Evolutionary conservation across 768 basidiomycete species (phyloP).

Genomic region (Mycena chlorophos): DNA sequence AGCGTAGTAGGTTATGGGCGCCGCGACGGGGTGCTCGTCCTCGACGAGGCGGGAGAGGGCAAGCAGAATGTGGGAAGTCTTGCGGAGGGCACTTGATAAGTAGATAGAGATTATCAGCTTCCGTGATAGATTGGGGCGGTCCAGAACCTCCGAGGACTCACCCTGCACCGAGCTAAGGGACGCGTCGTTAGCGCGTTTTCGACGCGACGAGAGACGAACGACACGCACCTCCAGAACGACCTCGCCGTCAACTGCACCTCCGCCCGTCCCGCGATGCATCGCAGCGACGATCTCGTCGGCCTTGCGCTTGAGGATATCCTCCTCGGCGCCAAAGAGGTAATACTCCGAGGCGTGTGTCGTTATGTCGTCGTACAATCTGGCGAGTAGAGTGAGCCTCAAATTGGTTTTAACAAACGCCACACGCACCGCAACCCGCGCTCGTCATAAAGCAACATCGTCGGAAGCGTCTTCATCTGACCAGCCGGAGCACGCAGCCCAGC

Average conservation of each 20-base stretch:
- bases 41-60: conserved; percentile 62
- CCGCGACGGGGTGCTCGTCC: conserved; percentile 24
- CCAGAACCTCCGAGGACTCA: conserved; percentile 44
- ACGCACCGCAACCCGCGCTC: conserved; percentile 65
- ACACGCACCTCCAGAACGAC: conserved; percentile 62
- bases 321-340: conserved; percentile 88
- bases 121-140: neutral
- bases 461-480: conserved; percentile 6
- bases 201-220: too few relatives aligned
- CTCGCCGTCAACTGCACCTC: conserved; percentile 41
- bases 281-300: conserved; percentile 71
- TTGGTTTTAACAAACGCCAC: neutral
- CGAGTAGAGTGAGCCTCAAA: neutral
- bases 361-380: conserved; percentile 77
- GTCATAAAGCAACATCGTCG: conserved; percentile 54
- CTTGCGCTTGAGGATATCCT: conserved; percentile 74
- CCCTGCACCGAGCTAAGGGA: conserved; percentile 77
- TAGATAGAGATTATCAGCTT: conserved; percentile 10
- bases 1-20: conserved; percentile 82
- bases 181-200: neutral
- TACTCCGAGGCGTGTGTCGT: conserved; percentile 80
- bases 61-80: conserved; percentile 81
- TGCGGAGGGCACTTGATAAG: conserved; percentile 68
- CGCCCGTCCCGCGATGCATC: conserved; percentile 60
- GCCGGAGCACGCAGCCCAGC: conserved; percentile 5